Conservation (phyloP, 495 filamentous ascomycete species). For the Aspergillus cavernicola region DNA sequence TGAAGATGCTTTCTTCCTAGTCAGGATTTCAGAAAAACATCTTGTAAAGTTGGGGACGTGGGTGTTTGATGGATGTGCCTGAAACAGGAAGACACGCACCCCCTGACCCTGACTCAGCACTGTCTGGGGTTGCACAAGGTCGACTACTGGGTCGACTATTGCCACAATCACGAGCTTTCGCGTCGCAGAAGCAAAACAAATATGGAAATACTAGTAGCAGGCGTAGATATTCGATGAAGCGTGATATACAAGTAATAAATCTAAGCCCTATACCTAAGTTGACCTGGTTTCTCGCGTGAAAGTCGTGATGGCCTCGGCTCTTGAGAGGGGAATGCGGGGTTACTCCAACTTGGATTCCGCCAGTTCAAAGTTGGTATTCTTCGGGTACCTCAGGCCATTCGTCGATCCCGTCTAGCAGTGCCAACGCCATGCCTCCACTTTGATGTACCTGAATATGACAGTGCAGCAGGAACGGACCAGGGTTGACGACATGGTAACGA, state of each 20-base stretch:
- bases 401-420: conserved; percentile 55
- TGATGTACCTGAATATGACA: conserved; percentile 60
- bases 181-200: not conserved
- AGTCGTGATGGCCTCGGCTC: not conserved
- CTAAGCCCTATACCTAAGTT: too few relatives aligned
- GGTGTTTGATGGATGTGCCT: not conserved
- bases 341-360: not conserved
- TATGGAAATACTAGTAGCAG: not conserved
- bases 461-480: conserved; percentile 56
- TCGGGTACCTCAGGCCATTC: conserved; percentile 44
- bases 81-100: not conserved
- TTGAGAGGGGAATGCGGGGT: not conserved
- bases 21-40: not conserved
- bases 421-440: conserved; percentile 53
- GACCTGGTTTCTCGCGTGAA: not conserved
- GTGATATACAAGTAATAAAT: too few relatives aligned
- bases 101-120: not conserved
- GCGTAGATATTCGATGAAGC: not conserved
- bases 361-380: conserved; percentile 24
- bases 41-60: not conserved
- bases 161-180: not conserved
- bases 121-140: not conserved
- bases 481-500: conserved; percentile 56
- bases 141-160: too few relatives aligned
- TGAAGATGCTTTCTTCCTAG: not conserved